Percentiles rank a stretch among this genome's conserved stretches.
Conservation (phyloP, 2,329 filamentous ascomycete genomes). For the Phaeosphaeria sp. region DNA sequence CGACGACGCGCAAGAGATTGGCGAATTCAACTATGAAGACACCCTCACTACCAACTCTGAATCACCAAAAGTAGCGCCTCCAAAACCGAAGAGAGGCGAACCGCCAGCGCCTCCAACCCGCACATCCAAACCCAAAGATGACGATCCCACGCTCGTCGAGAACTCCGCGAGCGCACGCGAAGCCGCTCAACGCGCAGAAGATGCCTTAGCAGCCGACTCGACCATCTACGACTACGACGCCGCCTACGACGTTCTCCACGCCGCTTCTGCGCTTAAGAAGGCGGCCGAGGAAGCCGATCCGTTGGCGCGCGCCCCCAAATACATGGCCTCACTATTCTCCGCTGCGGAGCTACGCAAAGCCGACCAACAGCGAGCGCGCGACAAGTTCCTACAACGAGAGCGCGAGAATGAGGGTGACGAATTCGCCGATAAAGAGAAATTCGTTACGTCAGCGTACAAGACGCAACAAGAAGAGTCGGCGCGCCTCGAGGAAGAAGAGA, state of each 20-base stretch:
- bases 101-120: slow-evolving; percentile 40
- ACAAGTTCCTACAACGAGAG: slow-evolving; percentile 79
- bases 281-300: slow-evolving; percentile 60
- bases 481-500: slow-evolving; percentile 74
- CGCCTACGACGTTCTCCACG: slow-evolving; percentile 78
- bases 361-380: slow-evolving; percentile 77
- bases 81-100: slow-evolving; percentile 47
- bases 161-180: slow-evolving; percentile 71
- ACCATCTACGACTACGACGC: slow-evolving; percentile 86
- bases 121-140: slow-evolving; percentile 47
- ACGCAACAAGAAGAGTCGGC: slow-evolving; percentile 78
- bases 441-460: slow-evolving; percentile 84
- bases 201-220: slow-evolving; percentile 71
- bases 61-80: slow-evolving; percentile 27
- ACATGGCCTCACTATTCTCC: slow-evolving; percentile 76
- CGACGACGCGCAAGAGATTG: slow-evolving; percentile 62
- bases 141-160: slow-evolving; percentile 53
- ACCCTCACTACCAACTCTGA: slow-evolving; percentile 44
- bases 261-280: slow-evolving; percentile 61
- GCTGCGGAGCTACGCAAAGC: slow-evolving; percentile 79
- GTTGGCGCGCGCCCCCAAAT: slow-evolving; percentile 72
- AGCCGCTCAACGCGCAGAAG: slow-evolving; percentile 68
- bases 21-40: slow-evolving; percentile 62
- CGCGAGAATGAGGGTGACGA: slow-evolving; percentile 81
- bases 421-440: slow-evolving; percentile 83